phyloP scores from a whole-genome alignment of 352 stramenopile species.

The Phytophthora podocarpi region DNA sequence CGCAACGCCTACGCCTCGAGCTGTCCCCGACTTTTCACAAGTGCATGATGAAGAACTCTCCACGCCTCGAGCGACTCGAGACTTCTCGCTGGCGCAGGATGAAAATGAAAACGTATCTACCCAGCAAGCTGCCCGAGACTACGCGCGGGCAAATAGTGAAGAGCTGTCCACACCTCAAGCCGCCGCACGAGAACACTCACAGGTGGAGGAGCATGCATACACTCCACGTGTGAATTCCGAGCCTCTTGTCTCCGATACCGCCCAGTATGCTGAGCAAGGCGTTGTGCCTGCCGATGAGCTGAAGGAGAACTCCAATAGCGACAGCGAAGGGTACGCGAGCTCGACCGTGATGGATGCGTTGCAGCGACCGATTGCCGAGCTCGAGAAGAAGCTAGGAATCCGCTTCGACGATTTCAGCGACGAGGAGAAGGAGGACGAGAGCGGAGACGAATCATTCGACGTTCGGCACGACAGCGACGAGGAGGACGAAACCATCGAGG shows the following conservation, averaged over 20 bases:
- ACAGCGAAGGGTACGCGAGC: slow-evolving; percentile 28
- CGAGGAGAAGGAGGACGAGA: slow-evolving; percentile 56
- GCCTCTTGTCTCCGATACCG: not conserved
- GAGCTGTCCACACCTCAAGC: not conserved
- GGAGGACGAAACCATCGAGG: slow-evolving; percentile 56
- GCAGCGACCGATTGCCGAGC: slow-evolving; percentile 72
- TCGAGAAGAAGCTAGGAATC: slow-evolving; percentile 72
- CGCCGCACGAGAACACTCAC: not conserved
- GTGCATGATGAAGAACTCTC: not conserved
- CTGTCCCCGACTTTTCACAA: not conserved
- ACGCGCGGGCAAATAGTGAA: not conserved
- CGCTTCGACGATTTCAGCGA: slow-evolving; percentile 67
- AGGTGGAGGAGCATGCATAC: not conserved
- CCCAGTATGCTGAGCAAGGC: not conserved
- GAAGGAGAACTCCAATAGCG: slow-evolving; percentile 5
- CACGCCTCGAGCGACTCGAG: not conserved
- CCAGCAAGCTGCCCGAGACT: not conserved
- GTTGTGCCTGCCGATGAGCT: not conserved
- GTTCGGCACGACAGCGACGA: slow-evolving; percentile 41
- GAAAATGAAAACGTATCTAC: not conserved
- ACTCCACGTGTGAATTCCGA: not conserved
- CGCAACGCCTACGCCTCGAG: not conserved
- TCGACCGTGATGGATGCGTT: slow-evolving; percentile 37
- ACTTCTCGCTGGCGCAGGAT: not conserved
- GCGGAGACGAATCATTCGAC: slow-evolving; percentile 36